phyloP scores from a whole-genome alignment of 257 asterid species.

The Phtheirospermum japonicum region DNA sequence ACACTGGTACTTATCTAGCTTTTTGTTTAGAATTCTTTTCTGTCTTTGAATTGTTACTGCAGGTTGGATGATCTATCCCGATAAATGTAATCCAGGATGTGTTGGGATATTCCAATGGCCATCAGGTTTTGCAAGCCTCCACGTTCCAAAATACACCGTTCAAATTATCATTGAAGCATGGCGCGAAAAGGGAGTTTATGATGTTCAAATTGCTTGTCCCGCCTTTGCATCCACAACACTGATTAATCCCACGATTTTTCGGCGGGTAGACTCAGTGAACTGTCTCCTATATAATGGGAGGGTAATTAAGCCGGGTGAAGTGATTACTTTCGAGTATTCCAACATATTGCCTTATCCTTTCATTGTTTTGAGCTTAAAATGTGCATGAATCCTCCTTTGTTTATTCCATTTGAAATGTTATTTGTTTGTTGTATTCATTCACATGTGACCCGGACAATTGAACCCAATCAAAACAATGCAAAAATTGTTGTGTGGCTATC shows the following conservation, averaged over 20 bases:
- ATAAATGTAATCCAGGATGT: conserved; percentile 28
- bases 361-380: conserved; percentile 33
- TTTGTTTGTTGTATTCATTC: too few species aligned
- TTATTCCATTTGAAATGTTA: too few species aligned
- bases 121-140: conserved; percentile 51
- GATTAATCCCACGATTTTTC: conserved; percentile 48
- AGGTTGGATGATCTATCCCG: conserved; percentile 36
- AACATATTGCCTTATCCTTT: conserved; percentile 54
- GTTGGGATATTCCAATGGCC: conserved; percentile 53
- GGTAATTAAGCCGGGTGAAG: conserved; percentile 47
- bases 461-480: too few species aligned
- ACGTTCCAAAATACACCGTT: conserved; percentile 57
- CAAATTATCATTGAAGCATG: conserved; percentile 53
- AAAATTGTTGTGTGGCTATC: too few species aligned
- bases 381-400: conserved; percentile 31
- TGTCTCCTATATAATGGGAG: conserved; percentile 53
- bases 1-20: too few species aligned
- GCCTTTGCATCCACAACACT: conserved; percentile 55
- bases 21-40: background rate
- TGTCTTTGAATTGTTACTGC: background rate
- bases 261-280: conserved; percentile 29
- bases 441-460: too few species aligned
- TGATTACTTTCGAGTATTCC: conserved; percentile 59
- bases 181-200: conserved; percentile 40
- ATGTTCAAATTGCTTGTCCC: conserved; percentile 48